Evolutionary conservation across 108 stramenopile species (phyloP).

Genomic region (Stephanodiscus minutulus): DNA sequence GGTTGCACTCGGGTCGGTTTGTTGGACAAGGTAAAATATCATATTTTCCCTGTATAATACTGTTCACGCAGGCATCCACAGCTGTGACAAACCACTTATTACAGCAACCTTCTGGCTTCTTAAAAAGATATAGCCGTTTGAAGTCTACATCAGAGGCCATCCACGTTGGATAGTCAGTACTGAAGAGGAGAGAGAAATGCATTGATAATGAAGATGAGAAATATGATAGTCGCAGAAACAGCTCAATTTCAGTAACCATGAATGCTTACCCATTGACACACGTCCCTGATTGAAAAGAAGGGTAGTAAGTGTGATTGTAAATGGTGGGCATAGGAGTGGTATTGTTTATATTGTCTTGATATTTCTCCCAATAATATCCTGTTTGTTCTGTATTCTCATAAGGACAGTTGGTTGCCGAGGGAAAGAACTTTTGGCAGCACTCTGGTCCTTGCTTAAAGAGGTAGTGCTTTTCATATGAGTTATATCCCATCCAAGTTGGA

Average conservation of each 20-base stretch:
- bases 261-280: constrained; percentile 21
- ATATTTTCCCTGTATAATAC: constrained; percentile 19
- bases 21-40: constrained; percentile 5
- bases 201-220: not conserved
- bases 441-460: constrained; percentile 14
- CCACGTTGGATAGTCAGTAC: constrained; percentile 34
- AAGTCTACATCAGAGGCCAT: constrained; percentile 23
- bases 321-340: not conserved
- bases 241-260: not conserved
- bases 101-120: constrained; percentile 22
- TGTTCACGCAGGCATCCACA: constrained; percentile 17
- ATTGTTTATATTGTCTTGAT: constrained; percentile 6
- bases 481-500: constrained; percentile 33
- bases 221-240: not conserved
- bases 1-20: not conserved
- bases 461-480: constrained; percentile 25
- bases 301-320: constrained; percentile 36
- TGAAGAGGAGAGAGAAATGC: not conserved
- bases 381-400: constrained; percentile 19
- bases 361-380: constrained; percentile 34
- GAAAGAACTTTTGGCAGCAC: constrained; percentile 32
- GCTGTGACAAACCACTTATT: constrained; percentile 24
- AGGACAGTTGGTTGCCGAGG: constrained; percentile 23
- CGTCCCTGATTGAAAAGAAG: constrained; percentile 12
- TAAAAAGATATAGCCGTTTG: constrained; percentile 15